phyloP scores from a whole-genome alignment of 2,329 filamentous ascomycete species.

The Pseudogymnoascus sp. region DNA sequence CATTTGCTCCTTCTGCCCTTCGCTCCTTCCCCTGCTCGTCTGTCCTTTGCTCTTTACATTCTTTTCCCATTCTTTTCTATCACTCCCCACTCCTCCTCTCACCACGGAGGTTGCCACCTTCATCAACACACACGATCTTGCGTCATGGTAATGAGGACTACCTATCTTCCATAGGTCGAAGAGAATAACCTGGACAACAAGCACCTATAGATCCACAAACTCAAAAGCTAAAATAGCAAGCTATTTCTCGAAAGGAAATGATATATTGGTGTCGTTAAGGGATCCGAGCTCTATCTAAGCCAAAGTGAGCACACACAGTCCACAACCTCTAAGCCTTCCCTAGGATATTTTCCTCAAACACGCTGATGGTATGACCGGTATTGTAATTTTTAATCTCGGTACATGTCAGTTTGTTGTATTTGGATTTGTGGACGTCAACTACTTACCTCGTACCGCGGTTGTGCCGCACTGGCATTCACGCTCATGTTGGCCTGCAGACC shows the following conservation, averaged over 20 bases:
- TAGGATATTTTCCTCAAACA: not conserved
- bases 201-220: not conserved
- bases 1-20: no score
- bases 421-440: no score
- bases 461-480: not conserved
- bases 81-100: no score
- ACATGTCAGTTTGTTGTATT: not conserved
- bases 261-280: not conserved
- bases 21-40: not conserved
- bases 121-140: not conserved
- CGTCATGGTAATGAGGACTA: not conserved
- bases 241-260: not conserved
- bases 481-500: not conserved
- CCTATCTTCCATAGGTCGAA: no score
- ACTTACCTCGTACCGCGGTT: not conserved
- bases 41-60: not conserved
- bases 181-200: not conserved
- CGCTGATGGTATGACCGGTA: not conserved
- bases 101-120: not conserved
- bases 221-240: not conserved
- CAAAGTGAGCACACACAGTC: not conserved
- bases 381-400: not conserved
- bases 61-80: no score
- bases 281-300: not conserved
- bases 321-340: not conserved